Percentiles rank a stretch among this genome's conserved stretches.
Evolutionary conservation across 805 yeast genomes (phyloP).

Genomic region (Candida coquimbonensis): DNA sequence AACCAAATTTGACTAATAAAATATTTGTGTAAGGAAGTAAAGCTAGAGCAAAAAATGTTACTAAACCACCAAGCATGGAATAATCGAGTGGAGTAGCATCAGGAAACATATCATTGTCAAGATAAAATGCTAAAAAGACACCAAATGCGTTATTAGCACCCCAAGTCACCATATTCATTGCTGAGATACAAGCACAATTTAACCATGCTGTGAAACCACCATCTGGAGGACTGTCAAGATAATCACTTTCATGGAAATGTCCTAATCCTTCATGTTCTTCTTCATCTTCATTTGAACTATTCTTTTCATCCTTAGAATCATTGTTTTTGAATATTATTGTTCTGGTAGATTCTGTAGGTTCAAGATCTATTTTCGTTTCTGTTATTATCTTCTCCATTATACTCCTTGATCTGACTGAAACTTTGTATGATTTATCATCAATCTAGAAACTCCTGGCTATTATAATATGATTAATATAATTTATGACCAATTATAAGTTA

Average conservation of each 20-base stretch:
- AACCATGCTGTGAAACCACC: slow-evolving; percentile 45
- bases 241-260: slow-evolving; percentile 24
- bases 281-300: not conserved
- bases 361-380: too few species aligned
- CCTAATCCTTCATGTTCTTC: slow-evolving; percentile 13
- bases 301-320: not conserved
- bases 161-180: slow-evolving; percentile 24
- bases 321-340: not conserved
- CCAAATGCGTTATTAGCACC: slow-evolving; percentile 45
- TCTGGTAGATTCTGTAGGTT: too few species aligned
- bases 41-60: slow-evolving; percentile 43
- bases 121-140: slow-evolving; percentile 44
- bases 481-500: too few species aligned
- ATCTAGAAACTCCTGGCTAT: too few species aligned
- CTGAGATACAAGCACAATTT: slow-evolving; percentile 29
- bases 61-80: slow-evolving; percentile 51
- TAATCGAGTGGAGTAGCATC: slow-evolving; percentile 46
- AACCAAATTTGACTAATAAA: slow-evolving; percentile 37
- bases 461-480: too few species aligned
- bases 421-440: too few species aligned
- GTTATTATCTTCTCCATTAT: too few species aligned
- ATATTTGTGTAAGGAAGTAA: slow-evolving; percentile 43
- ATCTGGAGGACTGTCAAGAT: slow-evolving; percentile 35
- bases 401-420: too few species aligned
- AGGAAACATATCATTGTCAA: slow-evolving; percentile 33